phyloP scores from a whole-genome alignment of 2,329 filamentous ascomycete genomes.

The Ampelomyces quisqualis region DNA sequence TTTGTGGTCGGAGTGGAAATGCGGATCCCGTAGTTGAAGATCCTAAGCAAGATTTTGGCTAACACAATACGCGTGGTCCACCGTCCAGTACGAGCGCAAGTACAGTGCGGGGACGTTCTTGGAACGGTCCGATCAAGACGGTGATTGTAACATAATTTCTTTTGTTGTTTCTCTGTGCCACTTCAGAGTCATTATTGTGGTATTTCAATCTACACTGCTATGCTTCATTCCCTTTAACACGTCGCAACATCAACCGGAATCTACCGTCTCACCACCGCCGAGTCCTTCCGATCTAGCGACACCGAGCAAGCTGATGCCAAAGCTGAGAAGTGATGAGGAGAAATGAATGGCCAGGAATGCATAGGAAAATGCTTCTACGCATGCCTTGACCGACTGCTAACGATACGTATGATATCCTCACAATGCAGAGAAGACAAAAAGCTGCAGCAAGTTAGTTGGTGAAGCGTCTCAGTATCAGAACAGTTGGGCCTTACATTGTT shows the following conservation, averaged over 20 bases:
- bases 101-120: too few relatives aligned
- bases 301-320: slow-evolving; percentile 27
- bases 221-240: slow-evolving; percentile 25
- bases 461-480: background rate
- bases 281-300: slow-evolving; percentile 38
- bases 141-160: slow-evolving; percentile 20
- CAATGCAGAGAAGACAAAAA: slow-evolving; percentile 58
- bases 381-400: slow-evolving; percentile 27
- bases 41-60: too few relatives aligned
- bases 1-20: too few relatives aligned
- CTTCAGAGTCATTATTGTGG: slow-evolving; percentile 35
- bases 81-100: too few relatives aligned
- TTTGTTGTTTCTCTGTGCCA: slow-evolving; percentile 35
- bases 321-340: slow-evolving; percentile 31
- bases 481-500: slow-evolving; percentile 78
- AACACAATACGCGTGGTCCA: too few relatives aligned
- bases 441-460: slow-evolving; percentile 35
- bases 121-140: too few relatives aligned
- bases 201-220: slow-evolving; percentile 36
- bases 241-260: slow-evolving; percentile 29
- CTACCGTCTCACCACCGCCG: slow-evolving; percentile 23
- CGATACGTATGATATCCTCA: slow-evolving; percentile 37
- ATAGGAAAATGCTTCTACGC: slow-evolving; percentile 29
- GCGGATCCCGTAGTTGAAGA: too few relatives aligned
- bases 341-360: slow-evolving; percentile 33